A percentile compares a stretch with the other conserved stretches of the same genome.
Evolutionary conservation across 257 asterid species (phyloP).

Genomic region (Ilex asprella): DNA sequence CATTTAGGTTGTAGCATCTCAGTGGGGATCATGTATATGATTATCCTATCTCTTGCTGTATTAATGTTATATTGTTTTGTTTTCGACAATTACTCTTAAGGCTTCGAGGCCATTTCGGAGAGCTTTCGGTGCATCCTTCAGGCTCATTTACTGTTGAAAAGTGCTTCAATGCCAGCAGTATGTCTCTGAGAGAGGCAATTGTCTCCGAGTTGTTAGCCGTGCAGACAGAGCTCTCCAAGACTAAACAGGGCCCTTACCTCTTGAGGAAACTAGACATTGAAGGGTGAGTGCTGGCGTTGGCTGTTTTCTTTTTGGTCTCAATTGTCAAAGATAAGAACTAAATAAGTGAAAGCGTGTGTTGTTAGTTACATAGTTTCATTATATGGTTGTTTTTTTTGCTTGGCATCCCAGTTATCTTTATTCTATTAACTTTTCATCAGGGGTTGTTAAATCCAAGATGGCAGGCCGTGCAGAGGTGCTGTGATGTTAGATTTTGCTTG

Average conservation of each 20-base stretch:
- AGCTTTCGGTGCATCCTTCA: constrained; percentile 66
- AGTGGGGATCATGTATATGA: neutral
- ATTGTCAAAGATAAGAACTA: no score
- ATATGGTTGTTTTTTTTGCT: no score
- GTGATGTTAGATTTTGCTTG: no score
- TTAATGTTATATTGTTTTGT: constrained; percentile 14
- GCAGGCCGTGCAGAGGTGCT: no score
- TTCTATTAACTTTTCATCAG: no score
- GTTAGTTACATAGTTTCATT: no score
- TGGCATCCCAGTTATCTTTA: no score
- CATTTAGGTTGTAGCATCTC: no score
- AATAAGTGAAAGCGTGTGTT: no score
- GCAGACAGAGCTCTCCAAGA: constrained; percentile 66
- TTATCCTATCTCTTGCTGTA: neutral
- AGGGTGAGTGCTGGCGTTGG: constrained; percentile 43
- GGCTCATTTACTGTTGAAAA: constrained; percentile 86
- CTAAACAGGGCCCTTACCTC: constrained; percentile 92
- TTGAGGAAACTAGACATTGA: constrained; percentile 83
- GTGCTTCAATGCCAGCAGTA: constrained; percentile 62
- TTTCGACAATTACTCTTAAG: constrained; percentile 28
- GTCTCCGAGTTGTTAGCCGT: constrained; percentile 64
- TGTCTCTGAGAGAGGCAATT: constrained; percentile 72
- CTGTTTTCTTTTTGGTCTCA: no score
- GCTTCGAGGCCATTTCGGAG: constrained; percentile 88
- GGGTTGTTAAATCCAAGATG: no score